Conservation (phyloP, 179 eudicot genomes). For the Spinacia oleracea region DNA sequence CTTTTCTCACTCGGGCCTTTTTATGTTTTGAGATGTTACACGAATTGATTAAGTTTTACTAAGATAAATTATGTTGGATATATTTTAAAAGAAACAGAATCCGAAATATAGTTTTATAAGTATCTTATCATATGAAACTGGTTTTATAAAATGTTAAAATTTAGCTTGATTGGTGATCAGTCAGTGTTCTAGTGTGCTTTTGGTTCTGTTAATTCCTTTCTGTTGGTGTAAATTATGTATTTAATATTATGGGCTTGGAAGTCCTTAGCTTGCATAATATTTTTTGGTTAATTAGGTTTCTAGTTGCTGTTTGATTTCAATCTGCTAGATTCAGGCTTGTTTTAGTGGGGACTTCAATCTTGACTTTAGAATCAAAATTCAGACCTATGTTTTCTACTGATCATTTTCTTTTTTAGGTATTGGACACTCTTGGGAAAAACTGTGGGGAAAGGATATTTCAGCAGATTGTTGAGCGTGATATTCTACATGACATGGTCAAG, state of each 20-base stretch:
- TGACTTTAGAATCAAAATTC: background rate
- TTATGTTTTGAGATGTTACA: background rate
- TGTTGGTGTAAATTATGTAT: background rate
- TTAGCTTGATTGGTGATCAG: background rate
- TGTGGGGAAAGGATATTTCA: slow-evolving; percentile 83
- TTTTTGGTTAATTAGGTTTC: slow-evolving; percentile 1
- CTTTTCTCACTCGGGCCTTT: background rate
- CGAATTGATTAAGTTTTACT: background rate
- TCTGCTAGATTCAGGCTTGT: background rate
- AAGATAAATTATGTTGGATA: background rate
- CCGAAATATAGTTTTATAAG: too few relatives aligned
- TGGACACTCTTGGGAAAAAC: slow-evolving; percentile 90
- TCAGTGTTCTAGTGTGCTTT: background rate
- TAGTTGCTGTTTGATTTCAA: background rate
- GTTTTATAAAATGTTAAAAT: too few relatives aligned
- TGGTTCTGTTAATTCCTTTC: background rate
- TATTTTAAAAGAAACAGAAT: background rate
- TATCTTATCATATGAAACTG: too few relatives aligned
- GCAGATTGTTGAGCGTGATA: slow-evolving; percentile 85
- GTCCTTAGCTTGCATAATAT: background rate
- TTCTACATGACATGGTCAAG: slow-evolving; percentile 92
- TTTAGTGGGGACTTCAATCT: background rate
- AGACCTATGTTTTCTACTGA: slow-evolving; percentile 4
- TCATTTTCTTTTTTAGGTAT: slow-evolving; percentile 45
- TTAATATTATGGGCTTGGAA: background rate